phyloP scores from a whole-genome alignment of 2,329 filamentous ascomycete species.

The Gaeumannomyces sp. region DNA sequence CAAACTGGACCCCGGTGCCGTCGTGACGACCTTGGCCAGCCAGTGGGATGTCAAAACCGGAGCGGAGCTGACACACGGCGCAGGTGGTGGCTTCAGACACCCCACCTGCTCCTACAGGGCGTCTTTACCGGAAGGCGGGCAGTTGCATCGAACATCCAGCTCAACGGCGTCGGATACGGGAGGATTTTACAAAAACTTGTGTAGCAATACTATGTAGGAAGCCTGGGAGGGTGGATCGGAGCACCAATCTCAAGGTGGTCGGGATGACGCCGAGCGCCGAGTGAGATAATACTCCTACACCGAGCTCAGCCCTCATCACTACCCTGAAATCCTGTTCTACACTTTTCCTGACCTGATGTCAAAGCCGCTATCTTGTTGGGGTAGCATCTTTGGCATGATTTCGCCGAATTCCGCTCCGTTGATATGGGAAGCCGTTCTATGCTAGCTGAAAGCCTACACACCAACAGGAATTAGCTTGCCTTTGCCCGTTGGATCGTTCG shows the following conservation, averaged over 20 bases:
- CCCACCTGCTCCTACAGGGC: too few relatives aligned
- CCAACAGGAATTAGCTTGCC: background rate
- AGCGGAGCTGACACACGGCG: background rate
- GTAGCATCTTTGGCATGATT: too few relatives aligned
- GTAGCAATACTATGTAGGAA: background rate
- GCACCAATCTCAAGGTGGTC: background rate
- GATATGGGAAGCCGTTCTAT: too few relatives aligned
- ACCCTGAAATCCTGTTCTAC: background rate
- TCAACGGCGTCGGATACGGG: background rate
- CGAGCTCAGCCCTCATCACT: background rate
- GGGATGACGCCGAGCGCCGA: background rate
- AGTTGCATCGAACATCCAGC: background rate
- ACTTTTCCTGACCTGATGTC: background rate
- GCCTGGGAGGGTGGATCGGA: background rate
- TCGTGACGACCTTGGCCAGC: background rate
- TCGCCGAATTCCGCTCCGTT: too few relatives aligned
- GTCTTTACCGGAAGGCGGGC: background rate
- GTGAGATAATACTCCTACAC: background rate
- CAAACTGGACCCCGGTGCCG: background rate
- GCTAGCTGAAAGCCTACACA: background rate
- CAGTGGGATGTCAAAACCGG: background rate
- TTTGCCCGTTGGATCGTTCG: background rate
- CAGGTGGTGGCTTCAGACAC: background rate
- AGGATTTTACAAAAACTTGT: background rate
- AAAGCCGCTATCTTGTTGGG: background rate